A percentile compares a stretch with the other conserved stretches of the same genome.
Evolutionary conservation across 2,329 filamentous ascomycete genomes (phyloP).

Genomic region (Hypoxylon sp.): DNA sequence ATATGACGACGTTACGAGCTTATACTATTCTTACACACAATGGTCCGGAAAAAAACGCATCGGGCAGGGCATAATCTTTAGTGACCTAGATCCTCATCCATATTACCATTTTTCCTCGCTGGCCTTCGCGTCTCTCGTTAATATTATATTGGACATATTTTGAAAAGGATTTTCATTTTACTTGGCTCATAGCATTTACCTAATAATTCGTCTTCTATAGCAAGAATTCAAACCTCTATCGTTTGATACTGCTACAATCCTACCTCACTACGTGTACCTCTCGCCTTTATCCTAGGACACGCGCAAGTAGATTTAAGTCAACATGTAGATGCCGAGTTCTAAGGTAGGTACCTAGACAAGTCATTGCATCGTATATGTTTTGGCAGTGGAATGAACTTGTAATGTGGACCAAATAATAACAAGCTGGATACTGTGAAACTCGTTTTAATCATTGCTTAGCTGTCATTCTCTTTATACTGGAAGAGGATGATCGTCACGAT

Average conservation of each 20-base stretch:
- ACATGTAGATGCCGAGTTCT: no score
- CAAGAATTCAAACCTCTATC: slow-evolving; percentile 5
- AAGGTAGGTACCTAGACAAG: not conserved
- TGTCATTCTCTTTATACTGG: slow-evolving; percentile 9
- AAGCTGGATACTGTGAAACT: not conserved
- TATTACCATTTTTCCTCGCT: not conserved
- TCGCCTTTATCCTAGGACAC: not conserved
- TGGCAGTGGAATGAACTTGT: no score
- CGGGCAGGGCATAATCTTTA: slow-evolving; percentile 9
- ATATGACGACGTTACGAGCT: slow-evolving; percentile 31
- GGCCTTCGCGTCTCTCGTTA: not conserved
- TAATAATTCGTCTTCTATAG: slow-evolving; percentile 11
- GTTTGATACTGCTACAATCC: not conserved
- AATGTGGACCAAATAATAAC: no score
- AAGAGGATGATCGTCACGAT: not conserved
- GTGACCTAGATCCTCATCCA: not conserved
- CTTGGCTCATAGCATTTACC: slow-evolving; percentile 13
- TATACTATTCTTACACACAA: slow-evolving; percentile 11
- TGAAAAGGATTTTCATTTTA: slow-evolving; percentile 6
- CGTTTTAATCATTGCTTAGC: slow-evolving; percentile 9
- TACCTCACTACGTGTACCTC: not conserved
- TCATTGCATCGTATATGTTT: no score
- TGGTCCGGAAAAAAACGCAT: slow-evolving; percentile 6
- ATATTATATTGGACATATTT: slow-evolving; percentile 1
- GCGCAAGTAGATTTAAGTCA: not conserved